Conservation (phyloP, 257 asterid species). For the Solanum chiquidenum region DNA sequence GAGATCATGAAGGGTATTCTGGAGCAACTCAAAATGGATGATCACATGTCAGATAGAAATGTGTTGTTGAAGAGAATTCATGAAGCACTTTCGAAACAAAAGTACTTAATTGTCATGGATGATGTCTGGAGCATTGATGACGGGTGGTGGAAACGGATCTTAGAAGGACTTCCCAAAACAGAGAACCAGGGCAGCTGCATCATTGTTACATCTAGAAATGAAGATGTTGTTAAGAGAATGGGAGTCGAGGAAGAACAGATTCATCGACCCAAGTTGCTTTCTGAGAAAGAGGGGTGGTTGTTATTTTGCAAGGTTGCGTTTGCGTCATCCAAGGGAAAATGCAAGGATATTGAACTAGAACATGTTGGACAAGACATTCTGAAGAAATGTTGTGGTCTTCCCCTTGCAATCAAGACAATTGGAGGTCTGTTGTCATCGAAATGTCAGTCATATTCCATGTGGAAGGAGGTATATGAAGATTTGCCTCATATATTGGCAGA, state of each 20-base stretch:
- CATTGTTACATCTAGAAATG: slow-evolving; percentile 16
- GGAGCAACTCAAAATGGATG: neutral
- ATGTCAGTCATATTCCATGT: neutral
- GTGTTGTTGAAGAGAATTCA: neutral
- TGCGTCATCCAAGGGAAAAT: neutral
- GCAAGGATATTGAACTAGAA: neutral
- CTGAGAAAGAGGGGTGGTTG: neutral
- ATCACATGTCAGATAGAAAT: neutral
- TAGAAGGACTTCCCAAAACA: neutral
- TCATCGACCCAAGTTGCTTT: slow-evolving; percentile 5
- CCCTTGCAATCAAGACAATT: slow-evolving; percentile 15
- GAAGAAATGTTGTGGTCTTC: slow-evolving; percentile 13
- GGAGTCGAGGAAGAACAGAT: neutral
- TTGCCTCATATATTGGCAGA: neutral
- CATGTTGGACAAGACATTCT: slow-evolving; percentile 2
- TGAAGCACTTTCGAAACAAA: neutral
- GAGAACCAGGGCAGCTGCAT: slow-evolving; percentile 1
- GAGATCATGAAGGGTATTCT: slow-evolving; percentile 11
- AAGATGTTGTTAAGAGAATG: neutral
- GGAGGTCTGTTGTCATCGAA: slow-evolving; percentile 4
- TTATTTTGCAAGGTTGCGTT: slow-evolving; percentile 10
- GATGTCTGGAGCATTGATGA: slow-evolving; percentile 15
- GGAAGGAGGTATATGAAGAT: neutral
- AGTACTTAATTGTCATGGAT: slow-evolving; percentile 15
- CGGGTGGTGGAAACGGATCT: slow-evolving; percentile 13